Evolutionary conservation across 257 asterid species (phyloP).

Genomic region (Solanum commersonii): DNA sequence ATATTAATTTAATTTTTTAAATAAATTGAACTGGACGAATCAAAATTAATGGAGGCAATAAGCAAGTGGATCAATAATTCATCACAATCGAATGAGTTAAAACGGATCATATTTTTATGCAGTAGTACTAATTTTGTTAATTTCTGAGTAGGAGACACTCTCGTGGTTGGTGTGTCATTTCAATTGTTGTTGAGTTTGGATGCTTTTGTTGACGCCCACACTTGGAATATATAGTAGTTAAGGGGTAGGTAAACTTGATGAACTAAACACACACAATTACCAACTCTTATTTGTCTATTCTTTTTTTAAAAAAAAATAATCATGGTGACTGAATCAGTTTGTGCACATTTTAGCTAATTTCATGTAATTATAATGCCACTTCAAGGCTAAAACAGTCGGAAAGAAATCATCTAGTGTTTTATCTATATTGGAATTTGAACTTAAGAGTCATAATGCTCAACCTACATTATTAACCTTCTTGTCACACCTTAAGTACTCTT

Average conservation of each 20-base stretch:
- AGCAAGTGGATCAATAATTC: not conserved
- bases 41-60: not conserved
- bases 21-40: not conserved
- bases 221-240: not conserved
- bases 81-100: not conserved
- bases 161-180: not conserved
- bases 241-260: not conserved
- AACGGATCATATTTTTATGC: not conserved
- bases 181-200: not conserved
- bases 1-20: not conserved
- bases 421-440: too few species aligned
- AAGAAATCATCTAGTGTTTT: too few species aligned
- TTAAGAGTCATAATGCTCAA: not conserved
- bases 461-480: too few species aligned
- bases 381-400: fast-evolving
- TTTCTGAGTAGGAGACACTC: not conserved
- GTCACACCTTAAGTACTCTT: not conserved
- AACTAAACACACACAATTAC: not conserved
- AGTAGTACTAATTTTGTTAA: not conserved
- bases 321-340: too few species aligned
- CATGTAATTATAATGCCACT: too few species aligned
- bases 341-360: not conserved
- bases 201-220: not conserved
- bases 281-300: not conserved
- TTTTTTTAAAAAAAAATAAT: too few species aligned